Evolutionary conservation across 345 rosid species (phyloP).

Genomic region (Populus nigra): DNA sequence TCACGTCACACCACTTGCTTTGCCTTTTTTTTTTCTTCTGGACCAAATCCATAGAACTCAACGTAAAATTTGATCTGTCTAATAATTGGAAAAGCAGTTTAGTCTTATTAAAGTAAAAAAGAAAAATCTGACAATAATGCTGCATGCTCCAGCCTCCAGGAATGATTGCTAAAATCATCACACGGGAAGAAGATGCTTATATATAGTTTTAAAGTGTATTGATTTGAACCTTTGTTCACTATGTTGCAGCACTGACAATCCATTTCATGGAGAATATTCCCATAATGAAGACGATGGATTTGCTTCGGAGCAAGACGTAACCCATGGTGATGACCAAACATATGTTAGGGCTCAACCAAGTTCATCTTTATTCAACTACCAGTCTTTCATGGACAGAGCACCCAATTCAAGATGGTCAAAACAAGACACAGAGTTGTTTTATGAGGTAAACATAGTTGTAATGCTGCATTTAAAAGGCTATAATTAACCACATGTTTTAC

Average conservation of each 20-base stretch:
- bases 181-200: too few species aligned
- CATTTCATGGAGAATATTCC: constrained; percentile 36
- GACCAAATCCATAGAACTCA: too few species aligned
- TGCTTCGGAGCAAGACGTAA: constrained; percentile 36
- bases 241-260: constrained; percentile 38
- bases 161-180: too few species aligned
- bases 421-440: constrained; percentile 73
- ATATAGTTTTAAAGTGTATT: too few species aligned
- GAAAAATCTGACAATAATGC: too few species aligned
- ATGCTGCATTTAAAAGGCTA: not conserved
- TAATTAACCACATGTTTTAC: not conserved
- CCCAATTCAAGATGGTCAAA: constrained; percentile 72
- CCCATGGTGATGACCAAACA: constrained; percentile 20
- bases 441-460: constrained; percentile 44
- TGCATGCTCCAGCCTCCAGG: too few species aligned
- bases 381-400: constrained; percentile 65
- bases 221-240: not conserved
- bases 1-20: too few species aligned
- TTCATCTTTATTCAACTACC: constrained; percentile 48
- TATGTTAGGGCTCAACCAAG: constrained; percentile 19
- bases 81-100: too few species aligned
- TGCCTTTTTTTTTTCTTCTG: too few species aligned
- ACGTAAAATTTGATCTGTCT: too few species aligned
- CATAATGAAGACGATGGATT: constrained; percentile 34
- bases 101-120: too few species aligned